Percentiles rank a stretch among this genome's conserved stretches.
Evolutionary conservation across 176 grass and related monocot genomes (phyloP).

Genomic region (Oryza meyeriana): DNA sequence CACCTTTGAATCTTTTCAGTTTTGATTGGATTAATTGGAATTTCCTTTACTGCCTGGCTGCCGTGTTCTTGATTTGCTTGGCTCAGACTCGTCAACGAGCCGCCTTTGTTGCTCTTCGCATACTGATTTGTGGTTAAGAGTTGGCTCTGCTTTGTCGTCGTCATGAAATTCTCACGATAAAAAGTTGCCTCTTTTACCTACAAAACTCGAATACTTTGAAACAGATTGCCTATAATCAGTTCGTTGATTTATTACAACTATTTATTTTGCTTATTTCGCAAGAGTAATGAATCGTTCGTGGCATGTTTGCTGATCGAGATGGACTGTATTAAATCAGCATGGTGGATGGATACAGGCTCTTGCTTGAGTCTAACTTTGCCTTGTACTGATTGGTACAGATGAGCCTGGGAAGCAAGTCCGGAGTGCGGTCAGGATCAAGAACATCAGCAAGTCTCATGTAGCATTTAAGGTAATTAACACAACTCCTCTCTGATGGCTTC

Average conservation of each 20-base stretch:
- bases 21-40: conserved; percentile 5
- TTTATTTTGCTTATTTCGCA: not conserved
- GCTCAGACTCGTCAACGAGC: not conserved
- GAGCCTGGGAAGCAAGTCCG: conserved; percentile 89
- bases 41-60: not conserved
- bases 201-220: not conserved
- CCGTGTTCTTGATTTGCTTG: conserved; percentile 17
- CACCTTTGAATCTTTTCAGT: not conserved
- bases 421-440: conserved; percentile 94
- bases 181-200: not conserved
- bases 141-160: not conserved
- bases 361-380: conserved; percentile 10
- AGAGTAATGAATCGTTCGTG: not conserved
- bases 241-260: not conserved
- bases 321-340: not conserved
- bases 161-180: not conserved
- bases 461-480: conserved; percentile 72
- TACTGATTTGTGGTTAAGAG: not conserved
- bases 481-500: not conserved
- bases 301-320: not conserved
- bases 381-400: conserved; percentile 50
- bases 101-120: not conserved
- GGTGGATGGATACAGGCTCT: not conserved
- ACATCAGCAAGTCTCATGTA: conserved; percentile 94
- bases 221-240: not conserved